Evolutionary conservation across 78 protist species (phyloP), one percentile per base, ranked within the genome.

Genomic region (Dictyostelium discoideum): DNA sequence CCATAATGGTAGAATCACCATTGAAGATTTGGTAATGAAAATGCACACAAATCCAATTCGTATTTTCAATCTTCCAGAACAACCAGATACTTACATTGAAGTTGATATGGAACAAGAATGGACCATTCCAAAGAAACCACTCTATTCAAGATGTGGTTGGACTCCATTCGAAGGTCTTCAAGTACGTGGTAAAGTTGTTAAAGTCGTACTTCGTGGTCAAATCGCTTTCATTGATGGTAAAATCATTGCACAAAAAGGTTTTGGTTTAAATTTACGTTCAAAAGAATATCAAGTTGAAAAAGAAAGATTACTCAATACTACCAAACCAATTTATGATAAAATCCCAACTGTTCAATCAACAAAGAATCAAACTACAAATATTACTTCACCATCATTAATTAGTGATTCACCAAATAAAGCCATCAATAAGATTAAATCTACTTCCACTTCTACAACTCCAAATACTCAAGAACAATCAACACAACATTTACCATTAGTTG

Each of bases 51-150:
- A 87, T 84, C 97, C 97, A 63, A 84, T 83, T 50, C 16, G 79
- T 24, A 65, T 93, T 60, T 93, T 97, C 79, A 67, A 78, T 73
- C 44, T 97, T 3, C 92, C 96, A 32, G 93, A 85, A 60, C 97
- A 85, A 92, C 86, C 92, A 76, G 94, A 90, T 81, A 93, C 97
- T 42, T 69, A 63, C 63, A 87, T 96, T 72, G 97, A 94, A 84
- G 84, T 96, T 50, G 97, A 93, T 67, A 84, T 94, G 89, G 98
- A 97, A 78, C 76, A 82, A 57, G 92, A 77, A 80, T 94, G 93
- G 96, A 29, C 76, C 67, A 83, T 93, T 37, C 92, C 88, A 18
- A 85, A 85, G 54, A 72, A 84, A 29, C 67, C 83, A 65, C 79
- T 10, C 1, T 86, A 57, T 85, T 79, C 92, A 29, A 82, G 97